Conservation (phyloP, 1,284 basidiomycete species). For the Ceratobasidium papillatum region DNA sequence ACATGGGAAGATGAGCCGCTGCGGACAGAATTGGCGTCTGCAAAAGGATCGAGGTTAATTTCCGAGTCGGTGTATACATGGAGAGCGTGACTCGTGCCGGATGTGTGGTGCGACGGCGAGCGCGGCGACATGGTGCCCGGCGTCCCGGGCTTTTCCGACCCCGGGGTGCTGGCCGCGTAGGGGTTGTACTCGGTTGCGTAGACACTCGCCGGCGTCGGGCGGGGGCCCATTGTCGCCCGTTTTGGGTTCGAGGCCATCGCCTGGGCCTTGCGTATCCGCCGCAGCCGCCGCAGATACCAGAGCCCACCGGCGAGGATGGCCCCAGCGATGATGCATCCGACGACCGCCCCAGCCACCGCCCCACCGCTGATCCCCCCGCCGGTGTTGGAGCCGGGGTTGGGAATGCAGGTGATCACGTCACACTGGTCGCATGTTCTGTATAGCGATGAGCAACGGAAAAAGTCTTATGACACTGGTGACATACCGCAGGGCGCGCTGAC, state of each 20-base stretch:
- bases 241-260: conserved; percentile 6
- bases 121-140: conserved; percentile 42
- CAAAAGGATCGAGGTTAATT: conserved; percentile 43
- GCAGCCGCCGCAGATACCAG: conserved; percentile 40
- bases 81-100: conserved; percentile 35
- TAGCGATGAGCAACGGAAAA: neutral
- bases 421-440: conserved; percentile 41
- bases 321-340: conserved; percentile 7
- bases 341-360: conserved; percentile 50
- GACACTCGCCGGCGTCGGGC: conserved; percentile 9
- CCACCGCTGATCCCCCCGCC: conserved; percentile 54
- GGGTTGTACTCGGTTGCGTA: conserved; percentile 14
- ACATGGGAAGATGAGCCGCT: conserved; percentile 65
- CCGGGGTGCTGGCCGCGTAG: neutral
- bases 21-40: conserved; percentile 30
- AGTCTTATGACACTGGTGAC: neutral
- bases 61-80: conserved; percentile 31
- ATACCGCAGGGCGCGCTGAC: conserved; percentile 5
- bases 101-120: conserved; percentile 13
- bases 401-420: conserved; percentile 36
- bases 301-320: conserved; percentile 34
- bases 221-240: neutral
- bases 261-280: conserved; percentile 19
- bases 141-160: conserved; percentile 40
- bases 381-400: neutral